These are phyloP conservation scores for Cajanus cajan DNA, from an alignment of 306 rosid species.

Conservation along the genomic window DNA sequence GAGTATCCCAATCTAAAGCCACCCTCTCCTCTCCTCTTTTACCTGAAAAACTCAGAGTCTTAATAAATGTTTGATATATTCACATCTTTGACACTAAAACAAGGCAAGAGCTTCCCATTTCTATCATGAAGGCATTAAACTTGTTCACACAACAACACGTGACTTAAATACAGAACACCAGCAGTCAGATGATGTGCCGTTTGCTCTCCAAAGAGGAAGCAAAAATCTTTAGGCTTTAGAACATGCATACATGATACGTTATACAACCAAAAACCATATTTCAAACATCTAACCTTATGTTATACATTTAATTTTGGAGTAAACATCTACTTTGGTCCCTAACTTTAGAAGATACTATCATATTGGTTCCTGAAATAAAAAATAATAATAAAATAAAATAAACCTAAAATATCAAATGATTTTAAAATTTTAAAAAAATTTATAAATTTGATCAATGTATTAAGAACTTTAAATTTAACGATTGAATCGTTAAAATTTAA, in stretches of 20 bases:
- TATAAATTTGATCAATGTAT: no score
- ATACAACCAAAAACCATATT: background rate
- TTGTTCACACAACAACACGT: background rate
- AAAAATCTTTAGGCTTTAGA: background rate
- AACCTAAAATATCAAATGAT: no score
- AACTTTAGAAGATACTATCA: no score
- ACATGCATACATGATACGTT: background rate
- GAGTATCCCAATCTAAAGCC: slow-evolving; percentile 72
- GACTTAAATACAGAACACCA: background rate
- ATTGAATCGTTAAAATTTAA: no score
- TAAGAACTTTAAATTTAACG: no score
- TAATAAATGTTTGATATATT: background rate
- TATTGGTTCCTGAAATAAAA: no score
- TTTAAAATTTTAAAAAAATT: no score
- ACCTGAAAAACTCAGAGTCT: slow-evolving; percentile 47
- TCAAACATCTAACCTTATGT: background rate
- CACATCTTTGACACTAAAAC: background rate
- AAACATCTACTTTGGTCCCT: no score
- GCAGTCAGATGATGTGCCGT: background rate
- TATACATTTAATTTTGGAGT: background rate
- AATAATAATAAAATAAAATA: no score
- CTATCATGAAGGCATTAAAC: background rate
- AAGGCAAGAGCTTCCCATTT: background rate
- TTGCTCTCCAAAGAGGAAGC: background rate
- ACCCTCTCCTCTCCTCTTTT: slow-evolving; percentile 74